Evolutionary conservation across 805 yeast genomes (phyloP).

Genomic region (Wickerhamomyces bisporus): DNA sequence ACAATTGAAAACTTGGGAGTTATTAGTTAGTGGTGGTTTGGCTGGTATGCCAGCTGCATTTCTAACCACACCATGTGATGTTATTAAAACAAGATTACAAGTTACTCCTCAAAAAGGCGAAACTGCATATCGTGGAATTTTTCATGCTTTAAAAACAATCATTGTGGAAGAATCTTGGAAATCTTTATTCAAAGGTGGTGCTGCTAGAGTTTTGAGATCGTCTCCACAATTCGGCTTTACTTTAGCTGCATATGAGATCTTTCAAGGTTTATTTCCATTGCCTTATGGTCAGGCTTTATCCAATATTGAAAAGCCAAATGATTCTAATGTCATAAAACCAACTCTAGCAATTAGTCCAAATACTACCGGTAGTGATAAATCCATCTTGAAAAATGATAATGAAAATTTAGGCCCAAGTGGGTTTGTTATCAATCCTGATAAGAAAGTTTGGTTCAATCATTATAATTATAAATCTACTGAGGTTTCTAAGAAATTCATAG

Average conservation of each 20-base stretch:
- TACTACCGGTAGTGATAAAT: constrained; percentile 6
- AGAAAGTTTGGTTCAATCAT: constrained; percentile 37
- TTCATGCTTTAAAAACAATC: constrained; percentile 72
- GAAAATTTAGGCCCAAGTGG: constrained; percentile 11
- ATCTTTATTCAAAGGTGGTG: constrained; percentile 94
- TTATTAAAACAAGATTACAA: constrained; percentile 91
- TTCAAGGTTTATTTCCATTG: constrained; percentile 75
- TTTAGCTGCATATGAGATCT: constrained; percentile 91
- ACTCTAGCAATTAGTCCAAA: constrained; percentile 10
- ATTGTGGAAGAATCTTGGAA: constrained; percentile 74
- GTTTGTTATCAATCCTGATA: constrained; percentile 35
- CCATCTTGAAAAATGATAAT: constrained; percentile 6
- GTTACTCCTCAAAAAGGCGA: constrained; percentile 76
- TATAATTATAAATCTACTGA: constrained; percentile 54
- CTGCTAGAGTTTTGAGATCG: constrained; percentile 90
- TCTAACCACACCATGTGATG: constrained; percentile 95
- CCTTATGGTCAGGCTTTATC: constrained; percentile 26
- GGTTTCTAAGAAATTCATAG: constrained; percentile 55
- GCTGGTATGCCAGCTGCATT: constrained; percentile 99
- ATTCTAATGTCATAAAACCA: constrained; percentile 16
- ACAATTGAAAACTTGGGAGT: constrained; percentile 73
- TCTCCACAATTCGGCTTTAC: constrained; percentile 98
- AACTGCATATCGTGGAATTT: constrained; percentile 67
- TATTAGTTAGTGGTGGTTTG: constrained; percentile 81
- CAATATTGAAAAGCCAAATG: constrained; percentile 17